phyloP scores from a whole-genome alignment of 2,329 filamentous ascomycete species.

The Geosmithia putterillii region DNA sequence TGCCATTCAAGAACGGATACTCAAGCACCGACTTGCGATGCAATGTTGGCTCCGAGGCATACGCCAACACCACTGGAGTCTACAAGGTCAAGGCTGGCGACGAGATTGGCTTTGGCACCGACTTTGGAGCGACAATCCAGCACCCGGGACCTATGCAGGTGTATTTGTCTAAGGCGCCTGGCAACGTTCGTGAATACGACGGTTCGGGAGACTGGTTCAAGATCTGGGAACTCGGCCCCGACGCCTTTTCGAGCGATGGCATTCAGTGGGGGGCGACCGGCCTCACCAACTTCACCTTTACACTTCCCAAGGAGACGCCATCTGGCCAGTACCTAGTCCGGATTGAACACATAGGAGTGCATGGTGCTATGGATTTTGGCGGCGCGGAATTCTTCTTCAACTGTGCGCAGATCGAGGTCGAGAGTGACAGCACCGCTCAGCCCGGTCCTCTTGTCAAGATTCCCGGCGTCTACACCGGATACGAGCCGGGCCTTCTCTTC shows the following conservation, averaged over 20 bases:
- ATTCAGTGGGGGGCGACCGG: background rate
- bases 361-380: background rate
- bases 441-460: constrained; percentile 12
- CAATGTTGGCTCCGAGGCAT: background rate
- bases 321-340: constrained; percentile 3
- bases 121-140: background rate
- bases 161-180: background rate
- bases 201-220: constrained; percentile 29
- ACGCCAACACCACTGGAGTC: background rate
- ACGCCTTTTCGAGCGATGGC: background rate
- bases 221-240: constrained; percentile 11
- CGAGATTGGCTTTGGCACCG: background rate
- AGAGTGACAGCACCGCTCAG: constrained; percentile 4
- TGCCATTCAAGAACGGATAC: background rate
- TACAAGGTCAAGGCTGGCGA: too few relatives aligned
- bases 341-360: background rate
- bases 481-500: constrained; percentile 12
- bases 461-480: constrained; percentile 12
- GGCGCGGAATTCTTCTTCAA: constrained; percentile 24
- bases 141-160: background rate
- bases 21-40: background rate
- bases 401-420: constrained; percentile 30
- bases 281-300: constrained; percentile 1
- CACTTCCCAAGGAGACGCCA: constrained; percentile 1
- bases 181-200: constrained; percentile 27